These are phyloP conservation scores for Xylariaceae sp. DNA, from an alignment of 2,329 filamentous ascomycete species.

Conservation along the genomic window DNA sequence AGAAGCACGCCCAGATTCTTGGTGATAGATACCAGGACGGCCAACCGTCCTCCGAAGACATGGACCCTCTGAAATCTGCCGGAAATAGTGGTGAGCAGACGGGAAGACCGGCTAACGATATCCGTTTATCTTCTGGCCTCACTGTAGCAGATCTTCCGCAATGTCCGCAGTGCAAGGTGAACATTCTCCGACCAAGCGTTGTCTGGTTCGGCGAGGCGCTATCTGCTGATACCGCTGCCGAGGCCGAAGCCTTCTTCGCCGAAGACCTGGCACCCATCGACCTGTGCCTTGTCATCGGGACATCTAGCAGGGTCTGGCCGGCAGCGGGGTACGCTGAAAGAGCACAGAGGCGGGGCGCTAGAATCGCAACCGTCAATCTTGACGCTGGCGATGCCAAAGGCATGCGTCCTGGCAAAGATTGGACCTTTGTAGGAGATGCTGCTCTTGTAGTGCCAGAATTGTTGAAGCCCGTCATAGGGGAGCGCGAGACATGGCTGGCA, in stretches of 20 bases:
- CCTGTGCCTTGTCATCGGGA: conserved; percentile 82
- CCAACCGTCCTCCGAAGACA: too few relatives aligned
- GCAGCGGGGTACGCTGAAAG: conserved; percentile 69
- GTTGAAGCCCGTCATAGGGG: conserved; percentile 28
- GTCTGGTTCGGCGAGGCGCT: conserved; percentile 85
- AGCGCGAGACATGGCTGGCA: too few relatives aligned
- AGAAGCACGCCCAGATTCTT: too few relatives aligned
- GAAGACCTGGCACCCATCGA: conserved; percentile 58
- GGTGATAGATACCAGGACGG: too few relatives aligned
- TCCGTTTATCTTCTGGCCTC: too few relatives aligned
- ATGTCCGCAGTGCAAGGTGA: conserved; percentile 64
- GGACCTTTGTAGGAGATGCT: conserved; percentile 53
- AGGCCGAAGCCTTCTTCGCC: conserved; percentile 62
- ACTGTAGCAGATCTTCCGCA: conserved; percentile 69
- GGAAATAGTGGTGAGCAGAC: too few relatives aligned
- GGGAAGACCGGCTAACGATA: too few relatives aligned
- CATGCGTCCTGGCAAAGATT: conserved; percentile 42
- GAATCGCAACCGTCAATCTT: conserved; percentile 74
- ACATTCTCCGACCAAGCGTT: conserved; percentile 74
- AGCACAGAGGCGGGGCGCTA: conserved; percentile 61
- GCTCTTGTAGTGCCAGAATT: conserved; percentile 46
- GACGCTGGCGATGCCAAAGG: conserved; percentile 50
- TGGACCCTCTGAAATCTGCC: too few relatives aligned
- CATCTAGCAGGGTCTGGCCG: conserved; percentile 74
- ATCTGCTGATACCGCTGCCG: conserved; percentile 55